phyloP scores from a whole-genome alignment of 2,329 filamentous ascomycete genomes.

The Zymoseptoria passerinii region DNA sequence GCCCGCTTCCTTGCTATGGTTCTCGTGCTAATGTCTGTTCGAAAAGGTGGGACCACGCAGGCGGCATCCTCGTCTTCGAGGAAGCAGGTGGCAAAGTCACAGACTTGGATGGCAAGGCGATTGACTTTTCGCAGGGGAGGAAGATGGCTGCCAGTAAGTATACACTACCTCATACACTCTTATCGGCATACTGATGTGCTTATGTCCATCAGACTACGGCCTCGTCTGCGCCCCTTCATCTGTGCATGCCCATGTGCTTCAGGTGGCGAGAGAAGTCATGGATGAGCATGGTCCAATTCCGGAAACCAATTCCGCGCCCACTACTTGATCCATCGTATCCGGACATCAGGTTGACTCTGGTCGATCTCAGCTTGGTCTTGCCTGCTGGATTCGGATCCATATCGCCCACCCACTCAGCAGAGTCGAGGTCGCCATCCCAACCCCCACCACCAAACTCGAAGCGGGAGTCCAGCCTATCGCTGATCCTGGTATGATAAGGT shows the following conservation, averaged over 20 bases:
- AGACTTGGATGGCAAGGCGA: slow-evolving; percentile 42
- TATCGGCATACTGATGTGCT: slow-evolving; percentile 1
- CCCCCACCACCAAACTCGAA: slow-evolving; percentile 45
- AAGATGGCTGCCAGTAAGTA: slow-evolving; percentile 19
- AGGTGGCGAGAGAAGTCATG: slow-evolving; percentile 13
- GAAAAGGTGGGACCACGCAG: slow-evolving; percentile 46
- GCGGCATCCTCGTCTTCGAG: slow-evolving; percentile 43
- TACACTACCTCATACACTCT: neutral
- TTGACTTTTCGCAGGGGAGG: slow-evolving; percentile 36
- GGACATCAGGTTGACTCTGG: neutral
- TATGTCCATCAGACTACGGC: slow-evolving; percentile 12
- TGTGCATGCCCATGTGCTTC: slow-evolving; percentile 16
- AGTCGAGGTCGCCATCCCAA: slow-evolving; percentile 54
- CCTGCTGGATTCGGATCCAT: slow-evolving; percentile 39
- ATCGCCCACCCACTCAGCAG: slow-evolving; percentile 52
- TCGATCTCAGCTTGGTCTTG: neutral
- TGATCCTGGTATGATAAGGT: slow-evolving; percentile 54
- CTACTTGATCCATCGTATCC: neutral
- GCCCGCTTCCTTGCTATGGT: slow-evolving; percentile 38
- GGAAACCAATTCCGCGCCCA: slow-evolving; percentile 3
- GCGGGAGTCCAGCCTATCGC: slow-evolving; percentile 53
- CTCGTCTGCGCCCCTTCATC: slow-evolving; percentile 17
- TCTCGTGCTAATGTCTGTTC: neutral
- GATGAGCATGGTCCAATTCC: slow-evolving; percentile 12
- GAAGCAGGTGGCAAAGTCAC: slow-evolving; percentile 45